These are phyloP conservation scores for Pseudogymnoascus sp. DNA, from an alignment of 2,329 filamentous ascomycete species.

Conservation along the genomic window DNA sequence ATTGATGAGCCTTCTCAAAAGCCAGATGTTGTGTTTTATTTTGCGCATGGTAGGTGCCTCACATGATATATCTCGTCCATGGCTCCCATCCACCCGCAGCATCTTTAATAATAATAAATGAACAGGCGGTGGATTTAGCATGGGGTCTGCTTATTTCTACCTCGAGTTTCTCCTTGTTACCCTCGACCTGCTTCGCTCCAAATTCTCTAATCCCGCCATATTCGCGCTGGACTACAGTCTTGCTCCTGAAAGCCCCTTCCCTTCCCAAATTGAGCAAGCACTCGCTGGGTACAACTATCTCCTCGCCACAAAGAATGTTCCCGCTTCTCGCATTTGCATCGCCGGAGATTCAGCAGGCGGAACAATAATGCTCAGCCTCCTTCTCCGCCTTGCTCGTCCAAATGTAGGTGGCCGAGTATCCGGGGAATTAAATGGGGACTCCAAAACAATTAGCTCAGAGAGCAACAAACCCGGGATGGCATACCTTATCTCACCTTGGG, in stretches of 20 bases:
- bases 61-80: not conserved
- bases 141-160: conserved; percentile 79
- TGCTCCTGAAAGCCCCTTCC: conserved; percentile 64
- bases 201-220: conserved; percentile 67
- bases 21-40: conserved; percentile 74
- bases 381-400: conserved; percentile 51
- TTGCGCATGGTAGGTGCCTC: conserved; percentile 58
- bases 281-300: conserved; percentile 64
- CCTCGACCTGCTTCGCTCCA: conserved; percentile 56
- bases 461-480: conserved; percentile 46
- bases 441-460: conserved; percentile 13
- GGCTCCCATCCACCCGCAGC: not conserved
- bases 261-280: conserved; percentile 63
- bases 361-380: conserved; percentile 61
- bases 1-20: conserved; percentile 48
- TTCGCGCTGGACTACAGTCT: conserved; percentile 76
- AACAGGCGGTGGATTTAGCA: conserved; percentile 70
- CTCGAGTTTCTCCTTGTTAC: conserved; percentile 72
- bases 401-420: not conserved
- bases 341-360: conserved; percentile 75
- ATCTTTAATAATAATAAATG: not conserved
- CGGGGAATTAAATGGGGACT: conserved; percentile 14
- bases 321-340: conserved; percentile 58
- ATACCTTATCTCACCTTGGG: conserved; percentile 73
- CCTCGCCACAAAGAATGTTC: conserved; percentile 44